A percentile compares a stretch with the other conserved stretches of the same genome.
Evolutionary conservation across 768 basidiomycete genomes (phyloP).

Genomic region (Mycena vulgaris): DNA sequence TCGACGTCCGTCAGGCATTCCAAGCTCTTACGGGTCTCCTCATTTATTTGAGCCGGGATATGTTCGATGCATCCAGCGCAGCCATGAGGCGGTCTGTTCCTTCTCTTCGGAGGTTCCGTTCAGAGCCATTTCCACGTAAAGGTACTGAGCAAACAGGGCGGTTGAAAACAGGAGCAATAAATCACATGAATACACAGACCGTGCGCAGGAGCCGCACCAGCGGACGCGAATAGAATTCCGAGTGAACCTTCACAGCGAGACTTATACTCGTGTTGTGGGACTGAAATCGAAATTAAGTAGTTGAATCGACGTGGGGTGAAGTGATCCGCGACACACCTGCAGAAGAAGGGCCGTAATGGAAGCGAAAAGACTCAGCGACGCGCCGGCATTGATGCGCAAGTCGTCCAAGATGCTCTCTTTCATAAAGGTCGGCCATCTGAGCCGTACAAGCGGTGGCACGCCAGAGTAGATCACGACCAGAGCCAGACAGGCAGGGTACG

Average conservation of each 20-base stretch:
- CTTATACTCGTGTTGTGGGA: slow-evolving; percentile 32
- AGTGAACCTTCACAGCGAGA: slow-evolving; percentile 30
- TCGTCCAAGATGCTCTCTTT: slow-evolving; percentile 22
- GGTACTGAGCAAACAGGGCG: not conserved
- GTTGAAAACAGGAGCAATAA: not conserved
- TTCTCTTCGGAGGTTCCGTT: slow-evolving; percentile 39
- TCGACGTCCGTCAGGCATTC: slow-evolving; percentile 29
- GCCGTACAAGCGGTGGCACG: slow-evolving; percentile 21
- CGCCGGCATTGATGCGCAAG: slow-evolving; percentile 26
- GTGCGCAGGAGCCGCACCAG: slow-evolving; percentile 31
- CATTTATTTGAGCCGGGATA: slow-evolving; percentile 29
- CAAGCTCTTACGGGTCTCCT: slow-evolving; percentile 32
- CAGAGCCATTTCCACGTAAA: slow-evolving; percentile 33
- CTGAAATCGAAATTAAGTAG: not conserved
- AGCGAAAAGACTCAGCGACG: slow-evolving; percentile 26
- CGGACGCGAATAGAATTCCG: slow-evolving; percentile 27
- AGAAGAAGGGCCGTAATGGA: slow-evolving; percentile 26
- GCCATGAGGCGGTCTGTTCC: slow-evolving; percentile 33
- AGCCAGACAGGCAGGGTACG: slow-evolving; percentile 2
- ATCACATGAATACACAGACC: not conserved
- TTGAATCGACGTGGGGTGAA: not conserved
- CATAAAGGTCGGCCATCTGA: slow-evolving; percentile 32
- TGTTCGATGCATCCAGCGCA: slow-evolving; percentile 37
- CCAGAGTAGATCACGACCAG: slow-evolving; percentile 8
- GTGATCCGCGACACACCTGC: not conserved